Conservation (phyloP, 106 monocot species). For the Dioscorea alata region DNA sequence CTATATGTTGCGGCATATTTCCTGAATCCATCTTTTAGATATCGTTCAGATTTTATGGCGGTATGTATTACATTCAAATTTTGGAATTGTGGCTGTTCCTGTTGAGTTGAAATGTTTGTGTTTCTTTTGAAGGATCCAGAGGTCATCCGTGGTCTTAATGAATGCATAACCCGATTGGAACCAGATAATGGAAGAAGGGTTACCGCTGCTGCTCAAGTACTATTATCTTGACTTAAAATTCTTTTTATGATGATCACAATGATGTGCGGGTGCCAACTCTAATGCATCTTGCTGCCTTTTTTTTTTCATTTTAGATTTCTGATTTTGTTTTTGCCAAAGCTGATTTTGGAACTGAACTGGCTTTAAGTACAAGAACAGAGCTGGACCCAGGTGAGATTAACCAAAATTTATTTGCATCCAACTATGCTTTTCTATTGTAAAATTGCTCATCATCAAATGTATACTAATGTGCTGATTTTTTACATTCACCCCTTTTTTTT, state of each 20-base stretch:
- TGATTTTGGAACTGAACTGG: constrained; percentile 64
- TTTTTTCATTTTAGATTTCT: constrained; percentile 30
- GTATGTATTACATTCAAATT: constrained; percentile 15
- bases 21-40: constrained; percentile 45
- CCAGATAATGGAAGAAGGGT: constrained; percentile 36
- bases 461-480: background rate
- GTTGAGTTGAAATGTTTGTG: no score
- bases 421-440: no score
- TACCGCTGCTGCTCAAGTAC: constrained; percentile 41
- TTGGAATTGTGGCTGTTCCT: no score
- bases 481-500: background rate
- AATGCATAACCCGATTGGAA: constrained; percentile 54
- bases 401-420: no score
- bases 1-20: constrained; percentile 54
- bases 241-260: background rate
- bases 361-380: constrained; percentile 47
- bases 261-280: background rate
- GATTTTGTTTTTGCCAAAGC: constrained; percentile 59
- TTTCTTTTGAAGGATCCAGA: constrained; percentile 36
- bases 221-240: background rate
- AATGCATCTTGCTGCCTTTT: constrained; percentile 4
- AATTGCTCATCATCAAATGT: background rate
- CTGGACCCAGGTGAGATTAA: constrained; percentile 39
- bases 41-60: constrained; percentile 44
- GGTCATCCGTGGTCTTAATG: constrained; percentile 53